These are phyloP conservation scores for Wickerhamomyces rabaulensis DNA, from an alignment of 805 yeast genomes.

Conservation along the genomic window DNA sequence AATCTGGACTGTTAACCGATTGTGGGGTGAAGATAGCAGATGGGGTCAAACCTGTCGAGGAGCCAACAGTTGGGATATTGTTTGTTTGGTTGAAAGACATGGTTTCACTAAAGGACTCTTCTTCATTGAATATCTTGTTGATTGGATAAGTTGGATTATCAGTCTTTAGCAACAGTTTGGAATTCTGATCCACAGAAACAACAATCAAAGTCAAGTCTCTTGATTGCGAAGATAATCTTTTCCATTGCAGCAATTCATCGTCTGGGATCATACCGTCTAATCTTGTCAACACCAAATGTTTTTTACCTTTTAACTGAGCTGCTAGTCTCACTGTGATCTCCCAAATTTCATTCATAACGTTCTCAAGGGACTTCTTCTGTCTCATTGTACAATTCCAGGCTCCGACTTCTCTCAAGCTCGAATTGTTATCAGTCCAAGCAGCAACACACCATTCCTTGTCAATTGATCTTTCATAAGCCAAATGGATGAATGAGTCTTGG, in stretches of 20 bases:
- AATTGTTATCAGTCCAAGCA: slow-evolving; percentile 86
- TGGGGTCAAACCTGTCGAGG: slow-evolving; percentile 23
- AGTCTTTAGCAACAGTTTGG: slow-evolving; percentile 37
- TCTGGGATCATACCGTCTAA: slow-evolving; percentile 72
- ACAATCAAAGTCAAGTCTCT: slow-evolving; percentile 60
- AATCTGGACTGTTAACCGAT: slow-evolving; percentile 22
- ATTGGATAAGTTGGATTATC: slow-evolving; percentile 28
- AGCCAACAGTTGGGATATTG: slow-evolving; percentile 20
- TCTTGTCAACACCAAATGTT: slow-evolving; percentile 63
- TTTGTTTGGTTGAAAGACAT: not conserved
- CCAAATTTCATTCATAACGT: slow-evolving; percentile 66
- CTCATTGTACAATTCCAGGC: slow-evolving; percentile 51
- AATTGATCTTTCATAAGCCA: slow-evolving; percentile 77
- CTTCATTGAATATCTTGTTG: slow-evolving; percentile 28
- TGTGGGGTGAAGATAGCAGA: slow-evolving; percentile 24
- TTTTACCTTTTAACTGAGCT: slow-evolving; percentile 31
- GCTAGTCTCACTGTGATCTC: slow-evolving; percentile 45
- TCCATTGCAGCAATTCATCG: slow-evolving; percentile 78
- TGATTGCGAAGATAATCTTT: slow-evolving; percentile 55
- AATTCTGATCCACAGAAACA: slow-evolving; percentile 57
- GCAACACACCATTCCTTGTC: slow-evolving; percentile 84
- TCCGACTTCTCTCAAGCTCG: slow-evolving; percentile 53
- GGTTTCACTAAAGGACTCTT: slow-evolving; percentile 12
- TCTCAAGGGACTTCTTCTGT: slow-evolving; percentile 38
- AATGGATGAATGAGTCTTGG: slow-evolving; percentile 77